Evolutionary conservation across 192 early-diverging fungal genomes (phyloP), one percentile per base, ranked within the genome.

Genomic region (Lunasporangiospora selenospora): DNA sequence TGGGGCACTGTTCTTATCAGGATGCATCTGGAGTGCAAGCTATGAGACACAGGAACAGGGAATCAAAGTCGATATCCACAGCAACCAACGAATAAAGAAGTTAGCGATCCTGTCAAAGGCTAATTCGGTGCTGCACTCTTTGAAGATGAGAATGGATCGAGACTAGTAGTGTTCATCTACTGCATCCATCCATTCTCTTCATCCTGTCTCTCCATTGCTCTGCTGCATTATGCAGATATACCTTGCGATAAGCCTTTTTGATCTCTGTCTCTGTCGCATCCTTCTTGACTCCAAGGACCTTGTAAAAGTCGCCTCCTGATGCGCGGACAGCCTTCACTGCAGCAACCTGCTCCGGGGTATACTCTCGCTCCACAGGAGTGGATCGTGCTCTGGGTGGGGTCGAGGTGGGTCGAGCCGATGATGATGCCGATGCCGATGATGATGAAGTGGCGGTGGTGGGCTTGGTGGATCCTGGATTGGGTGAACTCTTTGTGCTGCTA

Each of bases 191-290:
- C n/a, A 43, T 52, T 26, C 36, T n/a, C n/a, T n/a, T n/a, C n/a
- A n/a, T n/a, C n/a, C n/a, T n/a, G n/a, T n/a, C n/a, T n/a, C n/a
- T n/a, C n/a, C n/a, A n/a, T n/a, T n/a, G n/a, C n/a, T n/a, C n/a
- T n/a, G n/a, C n/a, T n/a, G n/a, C n/a, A n/a, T n/a, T n/a, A n/a
- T n/a, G n/a, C n/a, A n/a, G 29, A 21, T 34, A 30, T 63, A 93
- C 91, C 88, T 96, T 96, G 66, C 95, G 82, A 67, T 98, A 98
- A 3, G 96, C 90, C 78, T 93, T 95, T 66, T 96, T 97, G 23
- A 98, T 89, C 55, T 96, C 94, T 6, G 65, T 66, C 6, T 95
- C 93, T 16, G 86, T 81, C 30, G 89, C 93, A 36, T 82, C 78
- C 67, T 93, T 93, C 27, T 81, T 81, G 46, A 96, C 62, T 10